A percentile compares a stretch with the other conserved stretches of the same genome.
Evolutionary conservation across 345 rosid genomes (phyloP).

Genomic region (Viola odorata): DNA sequence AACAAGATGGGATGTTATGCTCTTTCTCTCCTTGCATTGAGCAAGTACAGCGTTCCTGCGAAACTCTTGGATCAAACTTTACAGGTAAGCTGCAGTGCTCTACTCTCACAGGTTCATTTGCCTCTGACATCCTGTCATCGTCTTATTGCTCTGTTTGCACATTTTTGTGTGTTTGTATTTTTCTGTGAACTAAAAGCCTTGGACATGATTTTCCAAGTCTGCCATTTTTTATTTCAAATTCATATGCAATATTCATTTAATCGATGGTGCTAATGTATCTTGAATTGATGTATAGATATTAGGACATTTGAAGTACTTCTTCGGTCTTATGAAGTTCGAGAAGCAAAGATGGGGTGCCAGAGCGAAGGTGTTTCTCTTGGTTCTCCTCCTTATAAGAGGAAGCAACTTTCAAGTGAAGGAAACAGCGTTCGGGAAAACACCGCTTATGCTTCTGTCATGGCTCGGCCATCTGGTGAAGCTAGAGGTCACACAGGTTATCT

Average conservation of each 20-base stretch:
- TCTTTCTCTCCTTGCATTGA: constrained; percentile 97
- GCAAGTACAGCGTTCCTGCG: constrained; percentile 88
- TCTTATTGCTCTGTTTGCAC: too few relatives aligned
- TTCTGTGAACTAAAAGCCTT: too few relatives aligned
- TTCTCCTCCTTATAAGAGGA: constrained; percentile 67
- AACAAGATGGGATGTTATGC: constrained; percentile 70
- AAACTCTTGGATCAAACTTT: constrained; percentile 59
- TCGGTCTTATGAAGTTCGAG: constrained; percentile 73
- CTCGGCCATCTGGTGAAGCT: constrained; percentile 68
- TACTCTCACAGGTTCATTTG: not conserved
- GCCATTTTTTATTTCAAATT: not conserved
- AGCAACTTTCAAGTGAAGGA: constrained; percentile 43
- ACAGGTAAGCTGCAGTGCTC: constrained; percentile 39
- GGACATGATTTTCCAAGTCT: not conserved
- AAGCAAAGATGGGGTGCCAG: constrained; percentile 38
- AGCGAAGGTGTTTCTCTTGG: constrained; percentile 28
- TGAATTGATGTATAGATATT: constrained; percentile 46
- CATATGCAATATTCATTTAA: not conserved
- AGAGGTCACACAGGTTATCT: constrained; percentile 95
- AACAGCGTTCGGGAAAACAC: constrained; percentile 18
- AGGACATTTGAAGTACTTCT: constrained; percentile 86
- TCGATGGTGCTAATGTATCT: not conserved
- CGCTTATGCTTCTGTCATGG: constrained; percentile 43
- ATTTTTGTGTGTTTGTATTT: not conserved
- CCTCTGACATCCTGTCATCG: not conserved